Evolutionary conservation across 176 grass and related monocot genomes (phyloP), one percentile per base, ranked within the genome.

Genomic region (Aegilops bicornis): DNA sequence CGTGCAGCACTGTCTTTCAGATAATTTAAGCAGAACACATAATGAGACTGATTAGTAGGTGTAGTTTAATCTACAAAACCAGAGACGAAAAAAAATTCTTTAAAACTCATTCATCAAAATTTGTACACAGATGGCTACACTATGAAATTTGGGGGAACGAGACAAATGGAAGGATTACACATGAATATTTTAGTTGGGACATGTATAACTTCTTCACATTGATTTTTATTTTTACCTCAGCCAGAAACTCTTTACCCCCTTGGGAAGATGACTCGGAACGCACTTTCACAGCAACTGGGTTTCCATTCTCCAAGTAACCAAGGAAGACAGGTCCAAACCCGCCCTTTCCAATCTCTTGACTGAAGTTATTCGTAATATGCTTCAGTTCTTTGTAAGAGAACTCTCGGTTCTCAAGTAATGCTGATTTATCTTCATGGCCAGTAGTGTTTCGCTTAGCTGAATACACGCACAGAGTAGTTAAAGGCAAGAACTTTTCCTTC

Each of bases 261-360:
- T 91, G 92, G 24, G 82, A 29, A 77, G 90, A 87, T 65, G 86
- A 78, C 15, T 79, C 22, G 39, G 86, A 88, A 10, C 14, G 54
- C 27, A 94, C 52, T 84, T 97, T 94, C 58, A 97, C 90, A 67
- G 94, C 92, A 69, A 97, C 92, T 52, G 87, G 37, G 2, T 79
- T 90, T 11, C 89, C 80, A 82, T 92, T 87, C 62, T 88, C 80
- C 35, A 97, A 52, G 60, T 78, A 22, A 54, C 92, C 94, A 66
- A 92, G 77, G 74, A 71, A 97, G 45, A 92, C 90, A 76, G 56
- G 33, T 70, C 90, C 94, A 87, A 94, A 97, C 52, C 92, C 94
- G 24, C 94, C 94, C 59, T 70, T 79, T 3, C 94, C 94, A 61
- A 97, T 60, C 61, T 90, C 33, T 79, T 85, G 85, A 10, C 40